These are phyloP conservation scores for Pythium angustatum DNA, from an alignment of 352 stramenopile species.

Conservation along the genomic window DNA sequence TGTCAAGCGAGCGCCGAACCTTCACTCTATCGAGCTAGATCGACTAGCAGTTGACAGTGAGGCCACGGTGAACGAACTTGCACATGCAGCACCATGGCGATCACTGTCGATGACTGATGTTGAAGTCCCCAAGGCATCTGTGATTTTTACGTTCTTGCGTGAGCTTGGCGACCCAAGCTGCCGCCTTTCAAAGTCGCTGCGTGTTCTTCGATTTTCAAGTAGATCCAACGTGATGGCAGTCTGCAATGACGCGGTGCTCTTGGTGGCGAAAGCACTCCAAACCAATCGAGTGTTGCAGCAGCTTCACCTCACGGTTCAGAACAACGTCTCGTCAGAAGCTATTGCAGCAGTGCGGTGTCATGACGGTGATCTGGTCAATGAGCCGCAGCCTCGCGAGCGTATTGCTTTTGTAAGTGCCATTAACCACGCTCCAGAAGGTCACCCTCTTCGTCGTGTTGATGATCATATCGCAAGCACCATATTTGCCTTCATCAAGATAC, in stretches of 20 bases:
- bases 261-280: background rate
- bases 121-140: background rate
- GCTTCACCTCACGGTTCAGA: slow-evolving; percentile 11
- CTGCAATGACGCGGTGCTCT: background rate
- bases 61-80: background rate
- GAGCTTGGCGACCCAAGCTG: slow-evolving; percentile 7
- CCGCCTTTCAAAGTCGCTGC: slow-evolving; percentile 1
- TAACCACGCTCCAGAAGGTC: background rate
- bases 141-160: background rate
- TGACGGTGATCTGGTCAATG: background rate
- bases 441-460: slow-evolving; percentile 8
- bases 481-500: slow-evolving; percentile 3
- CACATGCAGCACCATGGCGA: background rate
- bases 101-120: slow-evolving; percentile 11
- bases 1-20: slow-evolving; percentile 4
- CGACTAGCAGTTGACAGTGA: background rate
- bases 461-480: background rate
- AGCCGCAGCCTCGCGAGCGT: slow-evolving; percentile 7
- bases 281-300: slow-evolving; percentile 11
- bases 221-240: slow-evolving; percentile 5
- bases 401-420: slow-evolving; percentile 9
- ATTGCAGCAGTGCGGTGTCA: slow-evolving; percentile 3
- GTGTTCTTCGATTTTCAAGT: slow-evolving; percentile 11
- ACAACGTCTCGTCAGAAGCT: background rate
- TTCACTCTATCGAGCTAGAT: slow-evolving; percentile 9